phyloP scores from a whole-genome alignment of 441 rosid species.

The Croton laevigatus region DNA sequence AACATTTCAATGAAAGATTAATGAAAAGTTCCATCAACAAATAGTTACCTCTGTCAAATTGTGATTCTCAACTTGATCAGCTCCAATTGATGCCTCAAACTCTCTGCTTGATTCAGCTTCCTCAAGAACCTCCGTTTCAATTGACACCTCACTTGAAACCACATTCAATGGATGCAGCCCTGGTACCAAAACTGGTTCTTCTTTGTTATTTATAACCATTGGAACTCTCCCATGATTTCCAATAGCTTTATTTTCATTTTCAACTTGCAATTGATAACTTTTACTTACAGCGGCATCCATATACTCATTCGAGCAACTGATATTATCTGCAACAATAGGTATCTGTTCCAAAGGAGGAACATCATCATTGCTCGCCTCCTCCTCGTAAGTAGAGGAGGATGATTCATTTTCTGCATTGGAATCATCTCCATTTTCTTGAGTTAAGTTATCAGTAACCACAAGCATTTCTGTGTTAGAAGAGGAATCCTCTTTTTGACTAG shows the following conservation, averaged over 20 bases:
- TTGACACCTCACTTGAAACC: constrained; percentile 26
- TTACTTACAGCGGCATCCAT: constrained; percentile 23
- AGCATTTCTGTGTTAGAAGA: constrained; percentile 21
- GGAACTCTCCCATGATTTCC: constrained; percentile 20
- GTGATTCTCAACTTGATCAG: constrained; percentile 30
- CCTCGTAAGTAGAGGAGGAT: constrained; percentile 4
- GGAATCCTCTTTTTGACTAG: constrained; percentile 26
- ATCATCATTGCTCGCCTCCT: constrained; percentile 3
- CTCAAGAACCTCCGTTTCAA: constrained; percentile 26
- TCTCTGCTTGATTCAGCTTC: constrained; percentile 23
- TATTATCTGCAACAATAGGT: constrained; percentile 35
- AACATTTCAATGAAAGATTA: neutral
- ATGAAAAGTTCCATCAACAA: constrained; percentile 14
- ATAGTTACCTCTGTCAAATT: constrained; percentile 65
- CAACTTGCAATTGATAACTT: constrained; percentile 18
- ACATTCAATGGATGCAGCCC: constrained; percentile 43
- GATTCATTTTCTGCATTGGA: neutral
- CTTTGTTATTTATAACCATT: constrained; percentile 21
- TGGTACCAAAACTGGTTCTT: constrained; percentile 62
- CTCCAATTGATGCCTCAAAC: constrained; percentile 29
- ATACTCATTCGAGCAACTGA: constrained; percentile 19
- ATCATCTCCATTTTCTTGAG: neutral
- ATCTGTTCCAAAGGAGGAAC: constrained; percentile 21
- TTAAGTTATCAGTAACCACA: constrained; percentile 7
- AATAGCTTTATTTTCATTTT: constrained; percentile 19